Evolutionary conservation across 371 early-diverging fungal species (phyloP).

Genomic region (Apophysomyces elegans): DNA sequence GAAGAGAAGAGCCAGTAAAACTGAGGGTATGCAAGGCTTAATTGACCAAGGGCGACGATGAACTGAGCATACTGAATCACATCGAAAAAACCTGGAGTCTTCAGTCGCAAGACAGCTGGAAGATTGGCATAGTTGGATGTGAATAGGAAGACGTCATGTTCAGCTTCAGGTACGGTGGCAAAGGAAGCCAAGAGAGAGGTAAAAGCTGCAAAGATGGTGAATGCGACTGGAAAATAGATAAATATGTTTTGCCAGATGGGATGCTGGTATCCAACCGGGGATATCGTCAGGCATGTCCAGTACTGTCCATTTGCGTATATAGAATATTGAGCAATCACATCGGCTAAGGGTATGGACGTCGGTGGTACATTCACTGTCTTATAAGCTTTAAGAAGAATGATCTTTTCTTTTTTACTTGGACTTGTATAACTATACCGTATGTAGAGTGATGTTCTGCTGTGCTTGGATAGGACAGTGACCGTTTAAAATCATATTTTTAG

Average conservation of each 20-base stretch:
- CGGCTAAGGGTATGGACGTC: conserved; percentile 79
- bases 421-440: background rate
- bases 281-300: conserved; percentile 46
- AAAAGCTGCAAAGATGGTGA: conserved; percentile 44
- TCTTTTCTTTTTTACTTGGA: background rate
- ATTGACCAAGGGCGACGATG: conserved; percentile 52
- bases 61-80: conserved; percentile 59
- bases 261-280: conserved; percentile 54
- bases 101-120: conserved; percentile 50
- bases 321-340: conserved; percentile 35
- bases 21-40: conserved; percentile 55
- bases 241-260: conserved; percentile 46
- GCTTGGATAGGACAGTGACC: background rate
- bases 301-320: conserved; percentile 8
- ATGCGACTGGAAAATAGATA: conserved; percentile 44
- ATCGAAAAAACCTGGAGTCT: conserved; percentile 62
- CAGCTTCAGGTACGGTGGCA: conserved; percentile 37
- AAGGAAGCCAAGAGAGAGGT: conserved; percentile 43
- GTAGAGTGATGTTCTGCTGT: background rate
- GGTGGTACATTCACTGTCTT: conserved; percentile 62
- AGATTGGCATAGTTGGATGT: conserved; percentile 58
- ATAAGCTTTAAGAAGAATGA: background rate
- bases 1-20: conserved; percentile 58
- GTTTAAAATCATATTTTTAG: background rate
- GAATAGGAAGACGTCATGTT: conserved; percentile 51